phyloP scores from a whole-genome alignment of 2,329 filamentous ascomycete species.

The Cadophora sp. region DNA sequence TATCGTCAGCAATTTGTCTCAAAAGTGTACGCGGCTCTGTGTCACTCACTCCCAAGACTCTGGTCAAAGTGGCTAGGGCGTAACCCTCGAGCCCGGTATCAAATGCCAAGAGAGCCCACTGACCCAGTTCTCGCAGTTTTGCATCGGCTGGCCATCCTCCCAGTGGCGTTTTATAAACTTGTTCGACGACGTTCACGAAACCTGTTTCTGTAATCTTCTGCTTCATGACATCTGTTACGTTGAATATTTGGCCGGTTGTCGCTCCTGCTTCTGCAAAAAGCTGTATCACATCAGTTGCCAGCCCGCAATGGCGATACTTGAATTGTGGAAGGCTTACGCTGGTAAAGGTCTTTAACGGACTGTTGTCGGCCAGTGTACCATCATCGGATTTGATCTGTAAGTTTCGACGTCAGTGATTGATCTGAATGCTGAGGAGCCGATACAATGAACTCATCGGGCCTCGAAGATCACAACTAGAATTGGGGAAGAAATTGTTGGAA shows the following conservation, averaged over 20 bases:
- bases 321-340: slow-evolving; percentile 27
- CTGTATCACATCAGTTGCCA: slow-evolving; percentile 19
- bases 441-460: no score
- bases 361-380: slow-evolving; percentile 49
- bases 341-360: slow-evolving; percentile 50
- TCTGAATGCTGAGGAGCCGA: neutral
- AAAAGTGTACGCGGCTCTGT: slow-evolving; percentile 8
- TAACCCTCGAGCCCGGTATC: slow-evolving; percentile 39
- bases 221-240: slow-evolving; percentile 37
- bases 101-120: slow-evolving; percentile 36
- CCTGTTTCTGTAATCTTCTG: slow-evolving; percentile 37
- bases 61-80: slow-evolving; percentile 37
- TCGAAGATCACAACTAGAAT: neutral
- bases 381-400: slow-evolving; percentile 51
- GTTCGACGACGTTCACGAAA: slow-evolving; percentile 43
- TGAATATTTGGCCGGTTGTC: slow-evolving; percentile 47
- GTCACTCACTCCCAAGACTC: slow-evolving; percentile 37
- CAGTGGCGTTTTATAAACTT: slow-evolving; percentile 41
- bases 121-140: slow-evolving; percentile 40
- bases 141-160: slow-evolving; percentile 45
- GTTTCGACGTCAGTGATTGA: neutral
- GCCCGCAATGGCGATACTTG: neutral
- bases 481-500: neutral
- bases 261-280: slow-evolving; percentile 51
- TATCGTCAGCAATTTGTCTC: slow-evolving; percentile 26